Evolutionary conservation across 2,329 filamentous ascomycete species (phyloP), one percentile per base, ranked within the genome.

Genomic region (Cercospora zeina): DNA sequence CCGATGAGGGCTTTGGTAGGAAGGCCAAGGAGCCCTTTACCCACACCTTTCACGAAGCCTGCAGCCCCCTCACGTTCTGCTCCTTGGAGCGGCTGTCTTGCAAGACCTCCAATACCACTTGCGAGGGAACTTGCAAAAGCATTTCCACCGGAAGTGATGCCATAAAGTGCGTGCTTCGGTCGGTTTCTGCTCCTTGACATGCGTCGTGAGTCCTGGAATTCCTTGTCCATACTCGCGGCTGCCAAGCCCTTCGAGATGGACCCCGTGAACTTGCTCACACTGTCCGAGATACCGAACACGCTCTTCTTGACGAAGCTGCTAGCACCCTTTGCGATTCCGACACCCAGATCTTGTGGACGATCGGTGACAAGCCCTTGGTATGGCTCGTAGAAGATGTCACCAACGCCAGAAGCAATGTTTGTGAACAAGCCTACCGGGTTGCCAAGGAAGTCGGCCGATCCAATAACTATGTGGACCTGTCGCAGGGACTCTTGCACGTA

Each of bases 291-390:
- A 50, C 95, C 96, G 76, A 96, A 99, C 10, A 99, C 93, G 0
- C 92, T 96, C 78, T 99, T 99, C 83, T 99, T 99, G 69, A 97
- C 90, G 73, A 99, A 97, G 67, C 91, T 96, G 0, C 92, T 93
- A 10, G 96, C 95, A 39, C 95, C 95, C 77, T 97, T 97, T 36
- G 95, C 96, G 65, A 99, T 96, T 16, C 95, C 95, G 42, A 96
- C 82, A 19, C 95, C 96, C 59, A 99, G 87, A 68, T 99, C 93
- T 76, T 97, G 93, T 1, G 95, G 96, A 68, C 90, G 87, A 75
- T 99, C 95, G 0, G 93, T 96, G 75, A 99, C 96, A 54, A 99
- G 85, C 21, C 96, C 91, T 79, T 99, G 95, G 78, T 99, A 99
- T 37, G 95, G 95, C 75, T 99, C 96, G 81, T 99, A 99, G 80